A percentile compares a stretch with the other conserved stretches of the same genome.
phyloP scores from a whole-genome alignment of 2,329 filamentous ascomycete species.

The Ramichloridium luteum region DNA sequence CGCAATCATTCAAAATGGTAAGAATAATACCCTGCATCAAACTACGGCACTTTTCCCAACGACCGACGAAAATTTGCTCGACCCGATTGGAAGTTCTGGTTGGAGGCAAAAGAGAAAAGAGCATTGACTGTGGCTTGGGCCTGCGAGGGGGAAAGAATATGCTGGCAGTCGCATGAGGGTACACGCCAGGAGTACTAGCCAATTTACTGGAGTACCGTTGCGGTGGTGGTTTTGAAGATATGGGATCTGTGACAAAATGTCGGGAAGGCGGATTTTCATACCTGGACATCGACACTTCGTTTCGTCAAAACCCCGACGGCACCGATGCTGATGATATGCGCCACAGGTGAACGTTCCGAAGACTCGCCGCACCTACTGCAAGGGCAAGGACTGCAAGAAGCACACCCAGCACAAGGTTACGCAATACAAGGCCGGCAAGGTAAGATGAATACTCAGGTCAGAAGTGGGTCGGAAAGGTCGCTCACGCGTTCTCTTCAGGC shows the following conservation, averaged over 20 bases:
- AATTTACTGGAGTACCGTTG: no score
- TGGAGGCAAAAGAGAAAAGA: neutral
- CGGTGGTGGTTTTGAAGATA: neutral
- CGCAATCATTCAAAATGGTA: constrained; percentile 13
- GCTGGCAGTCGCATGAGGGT: neutral
- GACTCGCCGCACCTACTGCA: constrained; percentile 95
- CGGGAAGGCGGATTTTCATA: neutral
- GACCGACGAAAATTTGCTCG: no score
- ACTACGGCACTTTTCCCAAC: no score
- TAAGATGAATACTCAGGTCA: constrained; percentile 26
- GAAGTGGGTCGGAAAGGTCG: neutral
- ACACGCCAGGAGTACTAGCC: no score
- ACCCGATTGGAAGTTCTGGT: neutral
- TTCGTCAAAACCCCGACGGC: neutral
- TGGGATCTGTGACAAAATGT: neutral
- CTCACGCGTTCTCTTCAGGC: constrained; percentile 41
- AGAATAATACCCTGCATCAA: constrained; percentile 4
- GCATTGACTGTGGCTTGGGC: no score
- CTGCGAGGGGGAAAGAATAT: neutral
- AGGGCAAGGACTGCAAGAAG: constrained; percentile 79
- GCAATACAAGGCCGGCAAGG: constrained; percentile 95
- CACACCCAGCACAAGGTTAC: constrained; percentile 78
- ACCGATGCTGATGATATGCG: constrained; percentile 9
- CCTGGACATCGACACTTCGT: neutral
- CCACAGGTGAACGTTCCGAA: constrained; percentile 91